Base-by-base conservation (phyloP, 1,284 basidiomycete genomes). In the Cutaneotrichosporon cutaneum region DNA sequence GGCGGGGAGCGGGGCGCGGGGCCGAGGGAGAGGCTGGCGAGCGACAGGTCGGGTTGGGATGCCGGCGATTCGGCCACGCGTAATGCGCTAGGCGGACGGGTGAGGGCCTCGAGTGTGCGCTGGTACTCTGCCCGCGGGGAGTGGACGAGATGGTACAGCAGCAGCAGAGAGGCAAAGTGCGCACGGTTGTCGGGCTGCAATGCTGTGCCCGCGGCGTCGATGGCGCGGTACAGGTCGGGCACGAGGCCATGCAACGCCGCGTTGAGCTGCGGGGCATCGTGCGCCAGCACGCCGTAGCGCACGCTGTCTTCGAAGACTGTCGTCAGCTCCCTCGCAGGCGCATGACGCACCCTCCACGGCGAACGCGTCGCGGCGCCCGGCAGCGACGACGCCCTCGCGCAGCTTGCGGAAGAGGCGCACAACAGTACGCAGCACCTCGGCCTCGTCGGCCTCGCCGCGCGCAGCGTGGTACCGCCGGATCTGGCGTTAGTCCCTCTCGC, bases 331-430 rank as follows among this genome's bases (percentile, higher is more conserved):
- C 18, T 21, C 48, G 6, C 16, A 4, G 18, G 3, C 21, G 6
- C n/a, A n/a, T n/a, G 2, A 63, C 71, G 47, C 54, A 77, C 77
- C 78, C 65, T 78, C 72, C 6, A 79, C 69, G 1, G 78, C 75
- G 54, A 80, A 80, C 0, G 18, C 54, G 65, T 79, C 78, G 4
- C 72, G 63, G 13, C 78, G 66, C 22, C 66, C 54, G 11, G 73
- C 72, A 9, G 78, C 77, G 8, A 78, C 70, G 0, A 80, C 70
- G 0, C 78, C 78, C 66, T 80, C 78, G 36, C 78, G 64, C 21
- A 80, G 65, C 61, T 80, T 80, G 18, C 77, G 71, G 54, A 77
- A 72, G 0, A 77, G 66, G 22, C 75, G 63, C 10, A 79, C 74
- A 30, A 79, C 72, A 63, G 72, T 77, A 27, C 68, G 58, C 30